Evolutionary conservation across 2,329 filamentous ascomycete genomes (phyloP), one percentile per base, ranked within the genome.

Genomic region (Aspergillus ochraceoroseus): DNA sequence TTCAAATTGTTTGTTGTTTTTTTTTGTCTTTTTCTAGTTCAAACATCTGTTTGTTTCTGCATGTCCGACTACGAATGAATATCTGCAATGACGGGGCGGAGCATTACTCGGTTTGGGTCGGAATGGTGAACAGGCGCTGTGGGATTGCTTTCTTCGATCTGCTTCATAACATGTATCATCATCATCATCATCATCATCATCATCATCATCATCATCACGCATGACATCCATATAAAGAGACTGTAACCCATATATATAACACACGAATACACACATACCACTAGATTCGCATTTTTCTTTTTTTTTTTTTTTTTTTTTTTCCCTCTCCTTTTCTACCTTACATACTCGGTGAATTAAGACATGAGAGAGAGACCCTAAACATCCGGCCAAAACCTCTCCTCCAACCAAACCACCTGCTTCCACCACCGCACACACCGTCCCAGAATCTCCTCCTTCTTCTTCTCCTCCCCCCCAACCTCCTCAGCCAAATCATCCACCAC

Each of bases 371-470:
- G 7, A 19, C 37, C 14, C 15, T 26, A 53, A 42, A 67, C 50
- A 12, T 49, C 53, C 0, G 78, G 77, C 79, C 78, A 82, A 55
- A 82, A 83, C 1, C 63, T 61, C 51, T 71, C 68, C 61, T 83
- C 79, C 6, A 79, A 68, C 43, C 69, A 68, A 46, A 83, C 54
- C 22, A 70, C 61, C 53, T 68, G 66, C 50, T 53, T 61, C 65
- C 66, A 70, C 55, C 81, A 69, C 41, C 71, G 68, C 44, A 71
- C 65, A 35, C 58, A 66, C 51, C 70, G 54, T 1, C 68, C 68
- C 25, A 70, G 57, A 35, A 62, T 56, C 18, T 67, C 51, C 35
- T 72, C 51, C 41, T 61, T 59, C 39, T 65, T 62, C 1, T 52
- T 58, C 12, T 13, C 20, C 8, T 20, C 31, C 15, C 50, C 58